These are phyloP conservation scores for Neophaeococcomyces mojaviensis DNA, from an alignment of 2,329 filamentous ascomycete genomes.

Conservation along the genomic window DNA sequence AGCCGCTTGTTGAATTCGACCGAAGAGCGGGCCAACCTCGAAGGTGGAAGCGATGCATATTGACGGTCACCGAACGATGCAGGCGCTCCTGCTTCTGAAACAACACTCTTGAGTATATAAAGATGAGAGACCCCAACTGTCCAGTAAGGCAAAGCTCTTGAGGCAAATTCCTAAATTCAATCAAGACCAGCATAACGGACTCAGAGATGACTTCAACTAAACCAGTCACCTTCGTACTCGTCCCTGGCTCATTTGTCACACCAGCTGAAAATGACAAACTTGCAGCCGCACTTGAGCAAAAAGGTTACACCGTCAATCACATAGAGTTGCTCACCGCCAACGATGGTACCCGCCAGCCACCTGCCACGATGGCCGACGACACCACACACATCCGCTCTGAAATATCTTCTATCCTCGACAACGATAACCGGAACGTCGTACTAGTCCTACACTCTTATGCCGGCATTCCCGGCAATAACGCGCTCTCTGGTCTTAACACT, in stretches of 20 bases:
- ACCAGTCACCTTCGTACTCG: conserved; percentile 6
- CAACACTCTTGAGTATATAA: too few species aligned
- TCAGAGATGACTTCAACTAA: too few species aligned
- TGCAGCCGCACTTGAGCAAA: neutral
- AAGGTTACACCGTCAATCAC: neutral
- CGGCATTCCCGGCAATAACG: conserved; percentile 21
- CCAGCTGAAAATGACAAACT: conserved; percentile 4
- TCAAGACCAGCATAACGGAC: too few species aligned
- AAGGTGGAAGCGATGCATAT: too few species aligned
- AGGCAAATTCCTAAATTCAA: too few species aligned
- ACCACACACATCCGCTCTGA: neutral
- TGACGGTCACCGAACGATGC: too few species aligned
- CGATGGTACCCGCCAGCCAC: neutral
- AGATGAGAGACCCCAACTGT: too few species aligned
- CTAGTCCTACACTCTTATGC: neutral
- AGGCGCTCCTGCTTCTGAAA: too few species aligned
- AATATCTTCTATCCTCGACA: neutral
- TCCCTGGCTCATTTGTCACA: conserved; percentile 5
- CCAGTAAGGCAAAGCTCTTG: too few species aligned
- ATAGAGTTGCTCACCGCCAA: neutral
- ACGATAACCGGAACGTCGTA: neutral
- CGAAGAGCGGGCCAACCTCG: too few species aligned
- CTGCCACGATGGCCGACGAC: neutral
- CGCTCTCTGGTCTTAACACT: conserved; percentile 18
- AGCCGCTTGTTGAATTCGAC: too few species aligned